Percentiles rank a stretch among this genome's conserved stretches.
Evolutionary conservation across 495 filamentous ascomycete species (phyloP).

Genomic region (Penicillium lagena): DNA sequence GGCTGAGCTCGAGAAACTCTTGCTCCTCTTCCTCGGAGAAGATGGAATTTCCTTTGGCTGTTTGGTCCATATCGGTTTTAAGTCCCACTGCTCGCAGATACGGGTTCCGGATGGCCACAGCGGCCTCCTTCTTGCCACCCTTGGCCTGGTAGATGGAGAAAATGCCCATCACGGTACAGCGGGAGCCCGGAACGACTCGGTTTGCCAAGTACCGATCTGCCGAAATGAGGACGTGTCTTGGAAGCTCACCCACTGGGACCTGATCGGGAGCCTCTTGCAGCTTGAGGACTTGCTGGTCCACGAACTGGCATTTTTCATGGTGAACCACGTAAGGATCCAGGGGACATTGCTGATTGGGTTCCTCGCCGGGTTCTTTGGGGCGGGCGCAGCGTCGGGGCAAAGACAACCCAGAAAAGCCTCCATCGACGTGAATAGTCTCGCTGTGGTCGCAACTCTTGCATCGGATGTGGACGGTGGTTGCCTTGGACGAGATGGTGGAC

Average conservation of each 20-base stretch:
- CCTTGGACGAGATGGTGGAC: slow-evolving; percentile 93
- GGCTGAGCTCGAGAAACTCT: slow-evolving; percentile 90
- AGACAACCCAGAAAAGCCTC: slow-evolving; percentile 80
- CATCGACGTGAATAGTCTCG: slow-evolving; percentile 64
- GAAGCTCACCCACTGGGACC: slow-evolving; percentile 94
- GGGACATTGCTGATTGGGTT: slow-evolving; percentile 65
- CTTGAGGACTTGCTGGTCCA: slow-evolving; percentile 97
- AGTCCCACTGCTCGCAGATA: slow-evolving; percentile 95
- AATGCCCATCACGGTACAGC: slow-evolving; percentile 93
- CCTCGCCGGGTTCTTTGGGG: slow-evolving; percentile 48
- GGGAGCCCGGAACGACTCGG: slow-evolving; percentile 88
- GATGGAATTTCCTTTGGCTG: slow-evolving; percentile 73
- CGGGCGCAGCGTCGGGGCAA: slow-evolving; percentile 74
- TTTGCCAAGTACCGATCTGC: slow-evolving; percentile 96
- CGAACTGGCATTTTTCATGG: slow-evolving; percentile 91
- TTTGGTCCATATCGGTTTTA: slow-evolving; percentile 82
- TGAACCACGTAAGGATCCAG: slow-evolving; percentile 93
- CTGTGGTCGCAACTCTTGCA: slow-evolving; percentile 80
- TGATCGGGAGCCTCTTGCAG: slow-evolving; percentile 98
- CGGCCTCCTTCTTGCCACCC: slow-evolving; percentile 74
- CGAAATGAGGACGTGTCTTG: slow-evolving; percentile 87
- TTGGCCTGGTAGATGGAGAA: slow-evolving; percentile 97
- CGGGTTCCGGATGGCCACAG: slow-evolving; percentile 91
- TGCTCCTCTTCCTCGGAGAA: slow-evolving; percentile 97
- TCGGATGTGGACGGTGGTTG: slow-evolving; percentile 77